A percentile compares a stretch with the other conserved stretches of the same genome.
Evolutionary conservation across 768 basidiomycete species (phyloP).

Genomic region (Tubosaeta sp.): DNA sequence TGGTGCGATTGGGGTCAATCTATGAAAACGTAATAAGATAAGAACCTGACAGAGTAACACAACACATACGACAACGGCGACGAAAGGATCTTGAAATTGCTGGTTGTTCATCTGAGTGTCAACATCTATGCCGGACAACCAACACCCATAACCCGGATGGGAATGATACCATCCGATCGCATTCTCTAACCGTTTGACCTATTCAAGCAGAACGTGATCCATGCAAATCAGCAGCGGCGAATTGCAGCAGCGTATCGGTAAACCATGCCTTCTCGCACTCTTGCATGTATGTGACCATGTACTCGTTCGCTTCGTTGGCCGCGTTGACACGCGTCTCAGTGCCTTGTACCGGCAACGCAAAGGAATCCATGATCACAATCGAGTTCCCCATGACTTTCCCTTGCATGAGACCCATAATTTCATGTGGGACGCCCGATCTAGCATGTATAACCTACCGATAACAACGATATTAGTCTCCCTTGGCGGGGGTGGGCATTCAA

Average conservation of each 20-base stretch:
- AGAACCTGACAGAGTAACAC: neutral
- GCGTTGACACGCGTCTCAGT: conserved; percentile 99
- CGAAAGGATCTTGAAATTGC: conserved; percentile 92
- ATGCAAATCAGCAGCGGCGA: neutral
- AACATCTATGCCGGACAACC: conserved; percentile 98
- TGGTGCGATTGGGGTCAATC: conserved; percentile 98
- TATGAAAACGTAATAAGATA: conserved; percentile 26
- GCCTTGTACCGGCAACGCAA: conserved; percentile 94
- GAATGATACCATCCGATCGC: conserved; percentile 98
- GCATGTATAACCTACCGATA: conserved; percentile 87
- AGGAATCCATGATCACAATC: conserved; percentile 90
- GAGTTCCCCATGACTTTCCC: conserved; percentile 83
- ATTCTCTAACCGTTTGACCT: conserved; percentile 84
- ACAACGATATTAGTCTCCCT: neutral
- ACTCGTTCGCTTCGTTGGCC: conserved; percentile 92
- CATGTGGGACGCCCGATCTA: conserved; percentile 93
- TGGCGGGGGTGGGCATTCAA: neutral
- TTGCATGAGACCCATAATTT: conserved; percentile 99
- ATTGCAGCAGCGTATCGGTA: neutral
- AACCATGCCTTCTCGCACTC: conserved; percentile 68
- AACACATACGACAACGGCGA: conserved; percentile 84
- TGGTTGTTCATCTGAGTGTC: conserved; percentile 96
- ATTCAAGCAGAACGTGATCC: neutral
- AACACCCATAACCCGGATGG: conserved; percentile 98
- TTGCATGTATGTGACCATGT: conserved; percentile 93